Evolutionary conservation across 208 protist species (phyloP).

Genomic region (Sergeia podlipaevii): DNA sequence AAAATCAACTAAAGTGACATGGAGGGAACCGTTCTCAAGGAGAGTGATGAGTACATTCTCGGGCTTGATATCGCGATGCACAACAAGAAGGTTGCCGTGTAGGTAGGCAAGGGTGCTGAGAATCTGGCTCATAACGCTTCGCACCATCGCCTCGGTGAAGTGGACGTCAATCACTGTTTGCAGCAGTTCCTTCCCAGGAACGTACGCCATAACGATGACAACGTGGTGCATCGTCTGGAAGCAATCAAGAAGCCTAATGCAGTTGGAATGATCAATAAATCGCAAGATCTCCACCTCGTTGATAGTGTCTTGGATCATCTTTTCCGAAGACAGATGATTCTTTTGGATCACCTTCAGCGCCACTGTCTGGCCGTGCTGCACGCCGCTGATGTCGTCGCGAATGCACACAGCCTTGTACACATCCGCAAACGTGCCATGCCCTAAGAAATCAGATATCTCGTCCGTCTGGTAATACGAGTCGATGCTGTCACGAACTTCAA

Average conservation of each 20-base stretch:
- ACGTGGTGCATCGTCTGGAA: slow-evolving; percentile 76
- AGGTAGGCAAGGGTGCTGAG: slow-evolving; percentile 74
- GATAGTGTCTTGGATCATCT: slow-evolving; percentile 58
- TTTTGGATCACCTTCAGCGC: slow-evolving; percentile 87
- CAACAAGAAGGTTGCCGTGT: slow-evolving; percentile 62
- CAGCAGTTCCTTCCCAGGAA: slow-evolving; percentile 78
- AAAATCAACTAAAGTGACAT: slow-evolving; percentile 83
- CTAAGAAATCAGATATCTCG: slow-evolving; percentile 83
- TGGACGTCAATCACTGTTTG: slow-evolving; percentile 43
- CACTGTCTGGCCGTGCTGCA: slow-evolving; percentile 42
- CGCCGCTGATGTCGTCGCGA: slow-evolving; percentile 18
- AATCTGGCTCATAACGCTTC: slow-evolving; percentile 69
- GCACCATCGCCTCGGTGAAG: slow-evolving; percentile 59
- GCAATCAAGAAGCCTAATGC: slow-evolving; percentile 60
- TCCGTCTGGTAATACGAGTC: slow-evolving; percentile 61
- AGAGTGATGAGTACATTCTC: slow-evolving; percentile 79
- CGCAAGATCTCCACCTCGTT: slow-evolving; percentile 81
- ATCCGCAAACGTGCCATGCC: slow-evolving; percentile 74
- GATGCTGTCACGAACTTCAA: slow-evolving; percentile 50
- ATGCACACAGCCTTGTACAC: slow-evolving; percentile 72
- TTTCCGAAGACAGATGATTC: slow-evolving; percentile 57
- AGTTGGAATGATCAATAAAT: slow-evolving; percentile 60
- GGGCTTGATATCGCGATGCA: slow-evolving; percentile 88
- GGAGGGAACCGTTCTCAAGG: slow-evolving; percentile 16
- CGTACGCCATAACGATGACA: slow-evolving; percentile 83